A percentile compares a stretch with the other conserved stretches of the same genome.
Conservation (phyloP, 495 filamentous ascomycete species). For the Aspergillus hancockii region DNA sequence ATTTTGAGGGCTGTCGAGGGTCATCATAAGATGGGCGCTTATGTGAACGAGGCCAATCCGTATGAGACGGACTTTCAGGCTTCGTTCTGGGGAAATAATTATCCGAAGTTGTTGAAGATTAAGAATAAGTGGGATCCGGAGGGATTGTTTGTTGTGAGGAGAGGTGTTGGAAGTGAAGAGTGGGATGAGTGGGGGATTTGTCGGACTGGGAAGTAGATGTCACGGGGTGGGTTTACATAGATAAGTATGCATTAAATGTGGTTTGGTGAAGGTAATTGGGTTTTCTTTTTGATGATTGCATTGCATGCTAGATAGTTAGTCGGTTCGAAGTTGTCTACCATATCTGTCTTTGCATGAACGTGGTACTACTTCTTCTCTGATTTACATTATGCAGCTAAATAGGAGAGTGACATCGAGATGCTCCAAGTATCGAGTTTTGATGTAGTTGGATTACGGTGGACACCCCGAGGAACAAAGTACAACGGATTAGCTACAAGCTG, state of each 20-base stretch:
- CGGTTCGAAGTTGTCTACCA: too few relatives aligned
- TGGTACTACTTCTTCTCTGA: too few relatives aligned
- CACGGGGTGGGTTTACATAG: not conserved
- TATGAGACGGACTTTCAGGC: slow-evolving; percentile 47
- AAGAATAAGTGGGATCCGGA: slow-evolving; percentile 42
- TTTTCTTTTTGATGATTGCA: too few relatives aligned
- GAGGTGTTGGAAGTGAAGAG: slow-evolving; percentile 34
- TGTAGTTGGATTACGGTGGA: too few relatives aligned
- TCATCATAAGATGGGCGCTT: slow-evolving; percentile 39
- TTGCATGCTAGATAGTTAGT: not conserved
- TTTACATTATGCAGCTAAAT: too few relatives aligned
- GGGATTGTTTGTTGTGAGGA: slow-evolving; percentile 30
- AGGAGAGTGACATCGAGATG: too few relatives aligned
- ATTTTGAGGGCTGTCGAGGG: slow-evolving; percentile 44
- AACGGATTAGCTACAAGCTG: too few relatives aligned
- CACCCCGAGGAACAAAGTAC: too few relatives aligned
- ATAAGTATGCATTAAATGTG: too few relatives aligned
- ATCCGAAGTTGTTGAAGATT: slow-evolving; percentile 39
- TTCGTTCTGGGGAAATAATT: slow-evolving; percentile 54
- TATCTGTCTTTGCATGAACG: too few relatives aligned
- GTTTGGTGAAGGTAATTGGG: too few relatives aligned
- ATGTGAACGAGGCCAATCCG: slow-evolving; percentile 52
- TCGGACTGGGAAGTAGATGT: slow-evolving; percentile 8
- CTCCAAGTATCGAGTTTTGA: too few relatives aligned
- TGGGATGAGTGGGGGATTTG: slow-evolving; percentile 37